A percentile compares a stretch with the other conserved stretches of the same genome.
Conservation (phyloP, 805 yeast species). For the Lachancea sp. region DNA sequence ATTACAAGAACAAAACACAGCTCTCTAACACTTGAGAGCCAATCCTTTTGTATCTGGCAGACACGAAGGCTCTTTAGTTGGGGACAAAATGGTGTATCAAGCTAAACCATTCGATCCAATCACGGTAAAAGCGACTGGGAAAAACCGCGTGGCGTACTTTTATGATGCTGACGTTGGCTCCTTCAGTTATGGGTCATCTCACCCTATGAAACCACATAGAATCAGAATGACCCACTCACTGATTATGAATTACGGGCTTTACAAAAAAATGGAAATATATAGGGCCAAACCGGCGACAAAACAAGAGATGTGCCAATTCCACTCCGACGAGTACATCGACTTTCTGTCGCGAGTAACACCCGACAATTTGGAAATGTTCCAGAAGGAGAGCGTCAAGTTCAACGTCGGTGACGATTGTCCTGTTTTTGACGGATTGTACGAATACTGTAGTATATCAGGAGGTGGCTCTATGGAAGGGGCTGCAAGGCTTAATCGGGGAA, state of each 20-base stretch:
- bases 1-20: no score
- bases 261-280: constrained; percentile 86
- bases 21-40: no score
- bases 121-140: constrained; percentile 46
- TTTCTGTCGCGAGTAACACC: constrained; percentile 75
- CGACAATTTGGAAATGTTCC: constrained; percentile 52
- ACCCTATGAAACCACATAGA: constrained; percentile 96
- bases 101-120: constrained; percentile 59
- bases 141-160: constrained; percentile 63
- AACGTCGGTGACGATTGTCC: constrained; percentile 95
- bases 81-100: constrained; percentile 37
- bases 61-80: no score
- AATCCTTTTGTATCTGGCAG: no score
- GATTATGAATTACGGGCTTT: constrained; percentile 75
- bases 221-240: constrained; percentile 90
- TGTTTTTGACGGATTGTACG: constrained; percentile 90
- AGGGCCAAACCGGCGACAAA: constrained; percentile 75
- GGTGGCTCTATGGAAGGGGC: constrained; percentile 96
- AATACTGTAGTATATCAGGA: constrained; percentile 79
- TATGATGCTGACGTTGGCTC: constrained; percentile 93
- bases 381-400: constrained; percentile 49
- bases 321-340: constrained; percentile 78
- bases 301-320: constrained; percentile 76
- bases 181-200: constrained; percentile 97
- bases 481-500: constrained; percentile 73